These are phyloP conservation scores for Aureobasidium melanogenum DNA, from an alignment of 2,329 filamentous ascomycete species.

Conservation along the genomic window DNA sequence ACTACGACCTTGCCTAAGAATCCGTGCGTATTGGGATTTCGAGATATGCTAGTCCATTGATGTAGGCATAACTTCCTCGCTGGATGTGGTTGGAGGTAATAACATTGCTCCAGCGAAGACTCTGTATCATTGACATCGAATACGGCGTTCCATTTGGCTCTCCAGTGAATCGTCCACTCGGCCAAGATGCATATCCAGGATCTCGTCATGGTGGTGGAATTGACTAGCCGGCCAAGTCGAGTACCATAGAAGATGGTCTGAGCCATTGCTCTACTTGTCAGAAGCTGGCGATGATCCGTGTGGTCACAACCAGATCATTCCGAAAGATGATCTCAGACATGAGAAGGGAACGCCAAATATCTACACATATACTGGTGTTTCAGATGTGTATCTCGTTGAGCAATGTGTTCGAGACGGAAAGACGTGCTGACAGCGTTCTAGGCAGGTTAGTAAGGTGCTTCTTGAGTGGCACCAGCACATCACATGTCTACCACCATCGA, in stretches of 20 bases:
- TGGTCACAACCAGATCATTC: constrained; percentile 29
- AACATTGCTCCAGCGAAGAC: constrained; percentile 17
- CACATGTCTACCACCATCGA: constrained; percentile 32
- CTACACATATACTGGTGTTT: constrained; percentile 27
- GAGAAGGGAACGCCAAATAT: constrained; percentile 21
- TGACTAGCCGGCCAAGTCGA: constrained; percentile 20
- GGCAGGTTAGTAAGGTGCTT: constrained; percentile 30
- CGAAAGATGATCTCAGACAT: constrained; percentile 21
- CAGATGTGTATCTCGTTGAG: constrained; percentile 16
- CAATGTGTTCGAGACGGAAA: too few species aligned
- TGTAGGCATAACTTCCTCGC: constrained; percentile 4
- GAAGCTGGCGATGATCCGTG: constrained; percentile 28
- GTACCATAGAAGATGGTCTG: constrained; percentile 24
- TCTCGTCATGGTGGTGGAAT: constrained; percentile 27
- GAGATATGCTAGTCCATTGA: constrained; percentile 21
- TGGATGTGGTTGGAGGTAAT: not conserved
- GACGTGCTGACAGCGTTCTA: not conserved
- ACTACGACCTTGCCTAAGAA: constrained; percentile 27
- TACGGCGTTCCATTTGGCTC: constrained; percentile 27
- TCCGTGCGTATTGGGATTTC: constrained; percentile 25
- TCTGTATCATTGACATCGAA: constrained; percentile 26
- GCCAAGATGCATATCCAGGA: constrained; percentile 17
- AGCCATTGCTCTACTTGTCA: constrained; percentile 31
- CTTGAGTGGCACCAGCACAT: constrained; percentile 31
- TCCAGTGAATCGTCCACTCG: constrained; percentile 18